Base-by-base conservation (phyloP, 805 yeast genomes). In the Yamadazyma philogaea region DNA sequence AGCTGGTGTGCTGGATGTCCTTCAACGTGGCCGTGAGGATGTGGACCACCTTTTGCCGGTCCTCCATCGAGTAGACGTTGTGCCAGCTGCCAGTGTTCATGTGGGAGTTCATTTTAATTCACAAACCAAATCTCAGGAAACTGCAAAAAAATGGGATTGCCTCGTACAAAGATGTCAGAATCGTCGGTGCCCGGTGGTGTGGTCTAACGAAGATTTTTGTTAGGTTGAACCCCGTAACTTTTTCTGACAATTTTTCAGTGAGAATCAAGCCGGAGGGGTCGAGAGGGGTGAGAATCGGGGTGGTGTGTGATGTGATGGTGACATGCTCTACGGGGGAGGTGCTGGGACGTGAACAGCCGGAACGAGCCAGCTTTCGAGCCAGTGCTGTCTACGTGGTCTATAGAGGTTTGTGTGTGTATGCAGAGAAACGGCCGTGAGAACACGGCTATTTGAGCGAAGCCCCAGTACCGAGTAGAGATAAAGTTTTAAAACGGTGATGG, bases 41-140 rank as follows among this genome's bases (percentile, higher is more conserved):
- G 44, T 64, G 69, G 14, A 70, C 67, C 28, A 68, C 68, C 43
- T 63, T 65, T 43, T 68, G 74, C 17, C 75, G 59, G 50, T 70
- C 74, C 5, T 51, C 45, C 17, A 48, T 54, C 10, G 61, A 48
- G 42, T 57, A 59, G 53, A 57, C 44, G 14, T 56, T 48, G 44
- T 57, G 62, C 62, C 62, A 59, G n/a, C 59, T 39, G 15, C 36
- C 16, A 7, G 31, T 28, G 17, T 37, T 37, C 19, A 36, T 19
- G 19, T 31, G 40, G 20, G 20, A 22, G 24, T 38, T 31, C 35
- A 38, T 31, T 11, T 11, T 24, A 24, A 7, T 11, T 4, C n/a
- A 24, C 12, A 5, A 11, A 7, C 28, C 8, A n/a, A n/a, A n/a
- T n/a, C n/a, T n/a, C n/a, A n/a, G n/a, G n/a, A n/a, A n/a, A n/a